A percentile compares a stretch with the other conserved stretches of the same genome.
Conservation (phyloP, 352 stramenopile genomes). For the Globisporangium spinosum region DNA sequence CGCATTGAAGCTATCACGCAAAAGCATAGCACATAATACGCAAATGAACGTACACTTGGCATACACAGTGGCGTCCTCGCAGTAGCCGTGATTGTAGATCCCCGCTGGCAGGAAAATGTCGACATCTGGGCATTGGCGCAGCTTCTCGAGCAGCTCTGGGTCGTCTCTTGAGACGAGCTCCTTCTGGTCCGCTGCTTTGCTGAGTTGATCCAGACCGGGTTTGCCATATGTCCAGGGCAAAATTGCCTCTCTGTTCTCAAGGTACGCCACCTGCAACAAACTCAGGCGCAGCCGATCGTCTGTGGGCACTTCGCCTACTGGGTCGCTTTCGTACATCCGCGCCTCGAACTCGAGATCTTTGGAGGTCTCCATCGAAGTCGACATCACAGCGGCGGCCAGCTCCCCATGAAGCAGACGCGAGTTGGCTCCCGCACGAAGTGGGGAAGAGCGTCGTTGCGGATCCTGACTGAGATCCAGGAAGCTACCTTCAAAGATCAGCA, state of each 20-base stretch:
- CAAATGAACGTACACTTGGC: too few species aligned
- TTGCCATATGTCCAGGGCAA: constrained; percentile 23
- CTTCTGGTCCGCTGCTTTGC: neutral
- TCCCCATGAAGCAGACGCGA: too few species aligned
- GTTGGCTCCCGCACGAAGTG: too few species aligned
- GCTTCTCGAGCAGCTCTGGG: constrained; percentile 19
- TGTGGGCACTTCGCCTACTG: constrained; percentile 8
- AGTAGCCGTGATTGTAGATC: constrained; percentile 35
- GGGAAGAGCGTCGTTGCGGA: too few species aligned
- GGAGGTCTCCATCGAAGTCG: too few species aligned
- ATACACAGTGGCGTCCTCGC: constrained; percentile 41
- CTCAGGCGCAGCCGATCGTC: constrained; percentile 25
- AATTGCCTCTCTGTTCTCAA: constrained; percentile 16
- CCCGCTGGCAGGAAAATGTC: constrained; percentile 28
- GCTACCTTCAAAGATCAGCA: too few species aligned
- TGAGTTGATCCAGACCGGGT: constrained; percentile 5
- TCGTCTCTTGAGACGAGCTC: constrained; percentile 15
- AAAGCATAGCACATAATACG: too few species aligned
- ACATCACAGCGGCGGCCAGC: too few species aligned
- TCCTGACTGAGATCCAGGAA: too few species aligned
- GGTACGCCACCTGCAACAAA: constrained; percentile 24
- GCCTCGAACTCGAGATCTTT: too few species aligned
- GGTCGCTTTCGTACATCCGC: too few species aligned
- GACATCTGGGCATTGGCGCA: constrained; percentile 30
- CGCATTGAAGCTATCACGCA: too few species aligned